Conservation (phyloP, 176 grass and related monocot species). For the Thalia dealbata region DNA sequence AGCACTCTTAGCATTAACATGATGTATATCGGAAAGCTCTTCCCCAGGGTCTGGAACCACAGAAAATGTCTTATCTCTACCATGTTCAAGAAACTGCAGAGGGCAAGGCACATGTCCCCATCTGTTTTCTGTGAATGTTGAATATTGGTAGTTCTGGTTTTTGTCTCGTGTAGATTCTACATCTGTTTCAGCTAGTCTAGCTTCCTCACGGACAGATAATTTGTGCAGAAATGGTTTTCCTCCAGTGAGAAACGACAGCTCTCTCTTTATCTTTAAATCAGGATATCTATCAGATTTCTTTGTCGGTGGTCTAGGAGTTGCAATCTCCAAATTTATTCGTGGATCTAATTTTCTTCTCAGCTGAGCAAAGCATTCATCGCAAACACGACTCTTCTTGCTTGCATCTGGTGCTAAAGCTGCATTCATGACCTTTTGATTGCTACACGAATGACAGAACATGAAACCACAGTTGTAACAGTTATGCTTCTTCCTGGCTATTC, state of each 20-base stretch:
- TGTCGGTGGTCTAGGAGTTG: slow-evolving; percentile 12
- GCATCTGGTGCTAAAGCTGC: slow-evolving; percentile 59
- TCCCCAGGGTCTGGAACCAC: slow-evolving; percentile 17
- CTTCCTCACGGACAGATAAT: slow-evolving; percentile 49
- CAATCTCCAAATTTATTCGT: slow-evolving; percentile 4
- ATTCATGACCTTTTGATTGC: slow-evolving; percentile 46
- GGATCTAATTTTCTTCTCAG: slow-evolving; percentile 33
- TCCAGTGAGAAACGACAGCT: slow-evolving; percentile 33
- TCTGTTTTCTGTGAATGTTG: slow-evolving; percentile 29
- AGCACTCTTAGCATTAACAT: slow-evolving; percentile 8
- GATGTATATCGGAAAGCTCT: slow-evolving; percentile 21
- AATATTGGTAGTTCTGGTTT: slow-evolving; percentile 25
- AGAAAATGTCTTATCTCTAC: slow-evolving; percentile 17
- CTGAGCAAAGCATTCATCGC: slow-evolving; percentile 58
- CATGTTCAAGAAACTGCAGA: slow-evolving; percentile 31
- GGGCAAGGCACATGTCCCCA: slow-evolving; percentile 82
- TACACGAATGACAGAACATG: slow-evolving; percentile 78
- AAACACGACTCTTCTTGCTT: slow-evolving; percentile 59
- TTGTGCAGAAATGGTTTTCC: slow-evolving; percentile 51
- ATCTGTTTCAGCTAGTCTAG: slow-evolving; percentile 35
- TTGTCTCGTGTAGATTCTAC: slow-evolving; percentile 21
- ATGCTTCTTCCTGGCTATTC: slow-evolving; percentile 78
- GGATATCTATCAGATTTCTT: slow-evolving; percentile 20
- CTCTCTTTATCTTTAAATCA: slow-evolving; percentile 31
- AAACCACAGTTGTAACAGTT: slow-evolving; percentile 87